Base-by-base conservation (phyloP, 768 basidiomycete genomes). In the Calvatia gigantea region DNA sequence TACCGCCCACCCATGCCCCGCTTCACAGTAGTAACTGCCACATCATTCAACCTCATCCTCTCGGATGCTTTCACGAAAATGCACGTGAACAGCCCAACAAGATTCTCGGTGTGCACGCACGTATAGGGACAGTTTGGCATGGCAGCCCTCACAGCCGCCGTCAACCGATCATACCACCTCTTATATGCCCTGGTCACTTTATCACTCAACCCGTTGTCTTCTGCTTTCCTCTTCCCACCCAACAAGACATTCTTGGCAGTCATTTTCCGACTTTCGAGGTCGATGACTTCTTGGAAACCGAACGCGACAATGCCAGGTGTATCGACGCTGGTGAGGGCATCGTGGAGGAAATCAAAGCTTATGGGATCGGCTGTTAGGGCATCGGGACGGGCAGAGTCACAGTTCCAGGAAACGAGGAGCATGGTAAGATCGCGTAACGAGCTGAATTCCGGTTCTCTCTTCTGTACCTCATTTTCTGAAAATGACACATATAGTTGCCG, bases 231-330 rank as follows among this genome's bases (percentile, higher is more conserved):
- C 71, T 86, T 91, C 60, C 85, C 76, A 5, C 87, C 88, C 4
- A 96, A 77, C 0, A 99, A 65, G 25, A 98, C 85, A 17, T 87
- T 92, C 72, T 97, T 95, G 63, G 96, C 96, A 1, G 89, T 86
- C 76, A 98, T 86, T 72, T 86, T 93, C 58, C 92, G 85, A 60
- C 84, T 86, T 62, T 97, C 94, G n/a, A 99, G 81, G 66, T 97
- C 94, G 58, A 99, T 92, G 35, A 98, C 81, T 71, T 98, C 96
- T 69, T 99, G 96, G 69, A 98, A 89, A 1, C 94, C 94, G 62
- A 99, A 96, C 3, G 85, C 82, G 60, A 99, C 88, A 62, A 98
- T 86, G 60, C 98, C 95, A 1, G 73, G 73, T 31, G 71, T 65
- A 11, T 90, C 84, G 33, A 87, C 84, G 62, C 86, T 89, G 3